Base-by-base conservation (phyloP, 768 basidiomycete genomes). In the Neoboletus magnificus region DNA sequence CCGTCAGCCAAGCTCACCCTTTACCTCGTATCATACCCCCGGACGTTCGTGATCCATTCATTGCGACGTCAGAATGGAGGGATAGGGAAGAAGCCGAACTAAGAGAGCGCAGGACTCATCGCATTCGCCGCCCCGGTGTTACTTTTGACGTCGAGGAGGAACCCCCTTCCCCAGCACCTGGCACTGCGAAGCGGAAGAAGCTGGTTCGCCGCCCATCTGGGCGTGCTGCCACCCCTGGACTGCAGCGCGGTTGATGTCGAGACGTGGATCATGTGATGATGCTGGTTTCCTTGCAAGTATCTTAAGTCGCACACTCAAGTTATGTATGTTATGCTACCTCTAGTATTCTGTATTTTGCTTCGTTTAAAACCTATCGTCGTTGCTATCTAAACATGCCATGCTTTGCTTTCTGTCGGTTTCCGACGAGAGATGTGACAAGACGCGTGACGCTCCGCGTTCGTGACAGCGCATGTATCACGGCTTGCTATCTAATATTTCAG, bases 11-110 rank as follows among this genome's bases (percentile, higher is more conserved):
- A 37, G 82, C 80, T 35, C 74, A 75, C 30, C 78, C 80, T 5
- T 61, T 77, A 32, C 79, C 79, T 25, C 65, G 44, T 5, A 47
- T 71, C 22, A 44, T 65, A 35, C 79, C 82, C 12, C 87, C 87
- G 5, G 83, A 80, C 15, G 61, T 77, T 45, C 82, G 87, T 48
- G 90, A 92, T 66, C 82, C 86, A 4, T 67, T 79, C 35, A 51
- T 74, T 30, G 89, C 89, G 8, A 78, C 89, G 2, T 74, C 81
- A 49, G 82, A 87, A 58, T 92, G 90, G 90, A 77, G 86, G 56
- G 81, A 85, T 59, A 76, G 70, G 59, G 85, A 83, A 66, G 85
- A 85, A 66, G 78, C 78, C 20, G 79, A 79, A 50, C 67, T 75
- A 42, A 66, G 68, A 50, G 76, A 72, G 18, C 74, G 77, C 18